A percentile compares a stretch with the other conserved stretches of the same genome.
phyloP scores from a whole-genome alignment of 2,329 filamentous ascomycete genomes.

The Aureobasidium musti region DNA sequence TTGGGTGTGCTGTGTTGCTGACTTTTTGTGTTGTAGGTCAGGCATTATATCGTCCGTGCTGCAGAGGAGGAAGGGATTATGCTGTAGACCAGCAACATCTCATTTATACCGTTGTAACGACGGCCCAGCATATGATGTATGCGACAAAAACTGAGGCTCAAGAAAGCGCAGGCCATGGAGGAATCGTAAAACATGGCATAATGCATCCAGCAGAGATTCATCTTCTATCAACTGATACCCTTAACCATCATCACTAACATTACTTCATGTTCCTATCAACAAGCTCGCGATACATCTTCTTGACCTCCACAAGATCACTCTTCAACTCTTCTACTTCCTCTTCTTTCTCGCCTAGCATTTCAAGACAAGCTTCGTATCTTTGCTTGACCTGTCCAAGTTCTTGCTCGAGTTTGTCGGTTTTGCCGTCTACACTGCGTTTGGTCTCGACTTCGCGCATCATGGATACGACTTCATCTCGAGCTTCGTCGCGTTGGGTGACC shows the following conservation, averaged over 20 bases:
- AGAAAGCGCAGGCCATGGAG: not conserved
- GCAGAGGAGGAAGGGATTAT: conserved; percentile 86
- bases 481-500: conserved; percentile 84
- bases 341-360: conserved; percentile 96
- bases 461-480: conserved; percentile 83
- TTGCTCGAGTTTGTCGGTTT: conserved; percentile 65
- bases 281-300: conserved; percentile 92
- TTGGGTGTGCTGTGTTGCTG: not conserved
- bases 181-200: not conserved
- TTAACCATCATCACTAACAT: not conserved
- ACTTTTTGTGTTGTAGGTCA: conserved; percentile 9
- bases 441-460: conserved; percentile 85
- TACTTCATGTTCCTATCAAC: conserved; percentile 58
- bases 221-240: not conserved
- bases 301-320: conserved; percentile 88
- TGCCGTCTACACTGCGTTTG: conserved; percentile 61
- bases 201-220: not conserved
- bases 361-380: conserved; percentile 85
- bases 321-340: conserved; percentile 89
- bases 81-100: conserved; percentile 37
- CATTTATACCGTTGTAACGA: too few species aligned
- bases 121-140: too few species aligned
- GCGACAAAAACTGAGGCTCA: too few species aligned
- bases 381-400: conserved; percentile 69
- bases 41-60: conserved; percentile 72